Conservation (phyloP, 2,329 filamentous ascomycete species). For the Zymoseptoria brevis region DNA sequence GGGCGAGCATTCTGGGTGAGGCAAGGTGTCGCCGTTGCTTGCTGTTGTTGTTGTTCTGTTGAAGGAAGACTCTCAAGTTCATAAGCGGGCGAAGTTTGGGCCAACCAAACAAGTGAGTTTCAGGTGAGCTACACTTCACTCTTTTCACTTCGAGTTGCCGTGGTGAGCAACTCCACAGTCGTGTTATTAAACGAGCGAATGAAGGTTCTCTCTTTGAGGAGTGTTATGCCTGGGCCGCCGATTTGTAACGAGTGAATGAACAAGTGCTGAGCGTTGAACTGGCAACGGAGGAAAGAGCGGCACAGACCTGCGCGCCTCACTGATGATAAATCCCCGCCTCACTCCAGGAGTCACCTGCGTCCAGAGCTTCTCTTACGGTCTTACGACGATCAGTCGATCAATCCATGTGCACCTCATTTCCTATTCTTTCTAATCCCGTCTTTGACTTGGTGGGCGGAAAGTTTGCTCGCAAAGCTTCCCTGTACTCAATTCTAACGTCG, state of each 20-base stretch:
- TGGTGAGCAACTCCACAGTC: background rate
- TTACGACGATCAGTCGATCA: background rate
- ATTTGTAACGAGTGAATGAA: background rate
- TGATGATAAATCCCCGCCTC: background rate
- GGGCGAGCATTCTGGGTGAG: background rate
- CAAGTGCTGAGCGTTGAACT: background rate
- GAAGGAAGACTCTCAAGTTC: background rate
- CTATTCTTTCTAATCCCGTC: background rate
- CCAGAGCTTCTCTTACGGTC: background rate
- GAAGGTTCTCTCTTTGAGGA: background rate
- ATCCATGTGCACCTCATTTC: background rate
- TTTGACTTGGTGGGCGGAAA: background rate
- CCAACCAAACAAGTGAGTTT: background rate
- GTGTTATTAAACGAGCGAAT: background rate
- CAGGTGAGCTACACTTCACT: background rate
- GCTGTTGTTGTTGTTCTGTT: background rate
- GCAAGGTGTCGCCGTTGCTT: background rate
- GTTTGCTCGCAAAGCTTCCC: background rate
- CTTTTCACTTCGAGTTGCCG: background rate
- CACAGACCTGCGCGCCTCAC: background rate
- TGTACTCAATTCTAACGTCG: too few relatives aligned
- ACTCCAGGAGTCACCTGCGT: background rate
- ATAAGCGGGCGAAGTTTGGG: background rate
- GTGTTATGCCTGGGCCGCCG: background rate
- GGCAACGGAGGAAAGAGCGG: background rate